Percentiles rank a stretch among this genome's conserved stretches.
Conservation (phyloP, 495 filamentous ascomycete species). For the Aspergillus sparsus region DNA sequence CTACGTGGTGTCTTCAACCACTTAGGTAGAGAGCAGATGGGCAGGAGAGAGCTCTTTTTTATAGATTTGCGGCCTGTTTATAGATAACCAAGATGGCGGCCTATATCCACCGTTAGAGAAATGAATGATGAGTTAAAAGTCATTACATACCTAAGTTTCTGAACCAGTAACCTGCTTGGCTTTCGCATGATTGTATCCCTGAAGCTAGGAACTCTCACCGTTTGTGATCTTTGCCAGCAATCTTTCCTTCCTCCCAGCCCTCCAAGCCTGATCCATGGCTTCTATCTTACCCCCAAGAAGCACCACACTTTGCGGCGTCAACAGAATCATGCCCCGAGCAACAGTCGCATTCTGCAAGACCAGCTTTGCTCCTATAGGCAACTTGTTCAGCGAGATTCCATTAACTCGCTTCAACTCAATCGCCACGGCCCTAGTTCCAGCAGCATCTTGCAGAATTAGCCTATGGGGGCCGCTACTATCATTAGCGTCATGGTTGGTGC, state of each 20-base stretch:
- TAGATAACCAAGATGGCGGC: conserved; percentile 6
- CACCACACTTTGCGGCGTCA: conserved; percentile 63
- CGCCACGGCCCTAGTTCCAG: conserved; percentile 66
- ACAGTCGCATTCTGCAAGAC: conserved; percentile 66
- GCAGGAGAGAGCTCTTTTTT: too few species aligned
- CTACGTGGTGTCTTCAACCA: conserved; percentile 30
- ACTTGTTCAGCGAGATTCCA: conserved; percentile 61
- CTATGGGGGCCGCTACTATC: conserved; percentile 66
- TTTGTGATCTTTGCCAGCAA: conserved; percentile 60
- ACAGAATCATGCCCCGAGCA: conserved; percentile 73
- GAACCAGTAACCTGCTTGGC: background rate
- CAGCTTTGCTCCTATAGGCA: conserved; percentile 80
- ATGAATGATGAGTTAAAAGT: conserved; percentile 15
- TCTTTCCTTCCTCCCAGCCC: conserved; percentile 66
- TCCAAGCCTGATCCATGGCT: conserved; percentile 73
- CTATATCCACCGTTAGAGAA: conserved; percentile 12
- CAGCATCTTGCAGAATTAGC: conserved; percentile 77
- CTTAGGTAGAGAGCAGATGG: conserved; percentile 1
- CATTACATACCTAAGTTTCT: conserved; percentile 9
- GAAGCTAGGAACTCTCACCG: conserved; percentile 18
- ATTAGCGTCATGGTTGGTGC: conserved; percentile 9
- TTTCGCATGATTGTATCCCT: background rate
- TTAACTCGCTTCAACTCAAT: conserved; percentile 71
- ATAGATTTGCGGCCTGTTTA: background rate
- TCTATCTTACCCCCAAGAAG: conserved; percentile 89